phyloP scores from a whole-genome alignment of 23 red algal species.

The Gracilaria caudata region DNA sequence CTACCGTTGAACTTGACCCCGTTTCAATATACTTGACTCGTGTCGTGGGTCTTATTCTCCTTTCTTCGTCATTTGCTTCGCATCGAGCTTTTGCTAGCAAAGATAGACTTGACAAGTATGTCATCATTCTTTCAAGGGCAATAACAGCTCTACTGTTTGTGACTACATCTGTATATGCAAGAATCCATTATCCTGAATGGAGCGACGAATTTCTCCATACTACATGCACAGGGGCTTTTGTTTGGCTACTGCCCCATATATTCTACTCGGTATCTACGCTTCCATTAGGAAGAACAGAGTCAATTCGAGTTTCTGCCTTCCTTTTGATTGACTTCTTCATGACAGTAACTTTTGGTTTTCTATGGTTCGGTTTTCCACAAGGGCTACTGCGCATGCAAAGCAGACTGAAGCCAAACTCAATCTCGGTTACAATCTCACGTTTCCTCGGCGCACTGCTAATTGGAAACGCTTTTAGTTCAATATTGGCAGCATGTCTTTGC shows the following conservation, averaged over 20 bases:
- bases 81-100: slow-evolving; percentile 36
- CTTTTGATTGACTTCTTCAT: slow-evolving; percentile 20
- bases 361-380: slow-evolving; percentile 35
- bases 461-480: slow-evolving; percentile 34
- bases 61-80: slow-evolving; percentile 37
- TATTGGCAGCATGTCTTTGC: slow-evolving; percentile 4
- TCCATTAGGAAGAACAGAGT: slow-evolving; percentile 15
- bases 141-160: slow-evolving; percentile 31
- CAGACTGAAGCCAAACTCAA: slow-evolving; percentile 37
- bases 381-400: slow-evolving; percentile 24
- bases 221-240: slow-evolving; percentile 17
- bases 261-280: slow-evolving; percentile 33
- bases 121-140: slow-evolving; percentile 22
- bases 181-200: slow-evolving; percentile 50
- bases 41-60: slow-evolving; percentile 38
- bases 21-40: slow-evolving; percentile 39
- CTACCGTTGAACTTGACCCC: slow-evolving; percentile 45
- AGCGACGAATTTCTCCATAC: slow-evolving; percentile 26
- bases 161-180: slow-evolving; percentile 1
- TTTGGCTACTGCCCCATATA: slow-evolving; percentile 37
- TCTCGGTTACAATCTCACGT: slow-evolving; percentile 48
- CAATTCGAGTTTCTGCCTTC: not conserved
- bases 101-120: slow-evolving; percentile 15
- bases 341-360: not conserved
- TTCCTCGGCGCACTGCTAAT: slow-evolving; percentile 45